phyloP scores from a whole-genome alignment of 345 rosid species.

The Reutealis trisperma region DNA sequence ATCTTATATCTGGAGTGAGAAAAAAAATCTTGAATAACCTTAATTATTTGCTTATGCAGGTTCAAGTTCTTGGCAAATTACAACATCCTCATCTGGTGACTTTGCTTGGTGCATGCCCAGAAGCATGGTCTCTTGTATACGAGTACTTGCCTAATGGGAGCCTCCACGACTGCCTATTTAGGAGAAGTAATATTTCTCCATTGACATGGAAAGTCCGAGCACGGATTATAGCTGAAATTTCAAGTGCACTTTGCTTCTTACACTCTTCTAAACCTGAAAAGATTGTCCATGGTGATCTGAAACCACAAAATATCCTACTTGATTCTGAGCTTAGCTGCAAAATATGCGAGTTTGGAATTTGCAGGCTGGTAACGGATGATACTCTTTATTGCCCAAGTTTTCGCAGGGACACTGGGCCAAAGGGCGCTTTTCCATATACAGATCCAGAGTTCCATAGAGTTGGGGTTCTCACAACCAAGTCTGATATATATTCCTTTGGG shows the following conservation, averaged over 20 bases:
- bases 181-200: constrained; percentile 47
- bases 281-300: constrained; percentile 72
- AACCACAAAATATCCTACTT: constrained; percentile 65
- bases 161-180: constrained; percentile 56
- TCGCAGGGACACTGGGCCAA: constrained; percentile 40
- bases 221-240: constrained; percentile 57
- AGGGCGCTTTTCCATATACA: constrained; percentile 55
- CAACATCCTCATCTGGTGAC: constrained; percentile 75
- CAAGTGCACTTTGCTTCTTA: constrained; percentile 74
- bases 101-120: constrained; percentile 70
- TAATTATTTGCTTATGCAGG: constrained; percentile 38
- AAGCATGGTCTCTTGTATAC: constrained; percentile 63
- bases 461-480: constrained; percentile 60
- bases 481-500: constrained; percentile 64
- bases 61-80: constrained; percentile 62
- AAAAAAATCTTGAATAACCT: background rate
- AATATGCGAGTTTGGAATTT: constrained; percentile 67
- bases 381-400: constrained; percentile 45
- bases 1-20: background rate
- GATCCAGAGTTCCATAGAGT: constrained; percentile 66
- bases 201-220: constrained; percentile 59
- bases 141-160: constrained; percentile 74
- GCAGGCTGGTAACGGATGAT: constrained; percentile 54
- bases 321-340: constrained; percentile 70
- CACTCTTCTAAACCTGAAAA: constrained; percentile 71